These are phyloP conservation scores for Calonectria pauciramosa DNA, from an alignment of 2,329 filamentous ascomycete genomes.

Conservation along the genomic window DNA sequence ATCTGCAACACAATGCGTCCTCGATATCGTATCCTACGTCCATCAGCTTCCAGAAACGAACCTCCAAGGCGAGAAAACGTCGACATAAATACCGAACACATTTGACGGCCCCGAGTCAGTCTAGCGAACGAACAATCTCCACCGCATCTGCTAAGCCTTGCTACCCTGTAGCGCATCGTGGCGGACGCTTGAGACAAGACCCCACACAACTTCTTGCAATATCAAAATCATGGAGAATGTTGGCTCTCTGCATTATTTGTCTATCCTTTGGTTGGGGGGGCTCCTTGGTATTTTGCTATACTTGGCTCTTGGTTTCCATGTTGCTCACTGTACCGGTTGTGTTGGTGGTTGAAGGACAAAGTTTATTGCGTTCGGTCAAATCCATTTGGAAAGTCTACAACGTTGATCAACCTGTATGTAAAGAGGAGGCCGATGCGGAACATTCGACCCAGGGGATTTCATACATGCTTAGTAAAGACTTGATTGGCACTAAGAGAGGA, in stretches of 20 bases:
- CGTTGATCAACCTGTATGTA: neutral
- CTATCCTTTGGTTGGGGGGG: neutral
- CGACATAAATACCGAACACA: neutral
- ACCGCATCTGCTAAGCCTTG: neutral
- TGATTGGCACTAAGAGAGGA: neutral
- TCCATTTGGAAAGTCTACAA: neutral
- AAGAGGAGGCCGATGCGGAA: neutral
- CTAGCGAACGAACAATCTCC: neutral
- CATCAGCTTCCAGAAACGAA: neutral
- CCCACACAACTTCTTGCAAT: neutral
- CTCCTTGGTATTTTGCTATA: neutral
- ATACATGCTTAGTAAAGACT: fast-evolving
- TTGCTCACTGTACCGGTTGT: neutral
- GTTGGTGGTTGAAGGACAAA: neutral
- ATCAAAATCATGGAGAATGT: neutral
- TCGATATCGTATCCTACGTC: too few relatives aligned
- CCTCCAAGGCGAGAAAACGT: neutral
- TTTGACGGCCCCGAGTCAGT: neutral
- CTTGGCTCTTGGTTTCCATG: neutral
- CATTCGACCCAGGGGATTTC: neutral
- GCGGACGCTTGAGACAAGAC: neutral
- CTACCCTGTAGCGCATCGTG: neutral
- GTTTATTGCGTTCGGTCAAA: neutral
- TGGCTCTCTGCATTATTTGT: neutral
- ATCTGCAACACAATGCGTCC: neutral